Base-by-base conservation (phyloP, 306 rosid genomes). In the Betula pendula region DNA sequence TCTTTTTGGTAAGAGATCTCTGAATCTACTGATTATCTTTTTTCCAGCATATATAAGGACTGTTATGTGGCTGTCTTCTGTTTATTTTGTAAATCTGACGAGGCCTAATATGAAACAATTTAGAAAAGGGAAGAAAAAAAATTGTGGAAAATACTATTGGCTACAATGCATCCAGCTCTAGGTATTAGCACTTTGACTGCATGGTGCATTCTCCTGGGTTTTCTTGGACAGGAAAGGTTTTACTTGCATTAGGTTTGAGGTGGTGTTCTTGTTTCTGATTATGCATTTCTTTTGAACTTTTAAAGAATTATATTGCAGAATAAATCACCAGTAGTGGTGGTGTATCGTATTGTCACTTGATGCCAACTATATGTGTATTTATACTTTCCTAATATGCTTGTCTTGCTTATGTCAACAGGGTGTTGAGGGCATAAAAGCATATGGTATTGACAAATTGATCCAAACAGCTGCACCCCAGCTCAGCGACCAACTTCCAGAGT, bases 401-500 rank as follows among this genome's bases (percentile, higher is more conserved):
- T 68, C 60, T 50, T 27, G 42, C 74, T 58, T 35, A 19, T 84
- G 75, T 74, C 45, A 72, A 79, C 75, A 95, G 99, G 99, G 97
- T 68, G 91, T 84, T 73, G 97, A 92, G 78, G 99, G 97, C 68
- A 95, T 91, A 77, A 89, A 89, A 66, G 70, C 88, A 27, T 92
- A 89, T 78, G 99, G 99, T 38, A 88, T 95, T 44, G 99, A 92
- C 91, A 89, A 89, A 82, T 84, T 95, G 87, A 90, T 95, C 84
- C 97, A 86, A 81, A 90, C 86, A 66, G 99, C 97, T 33, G 97
- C 97, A 33, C 82, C 97, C 67, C 99, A 95, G 86, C 89, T 95
- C 77, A 90, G 97, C 14, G 99, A 95, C 80, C 97, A 84, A 81
- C 99, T 95, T 78, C 99, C 99, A 2, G 99, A 92, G 82, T 95